Evolutionary conservation across 768 basidiomycete genomes (phyloP), one percentile per base, ranked within the genome.

Genomic region (Boletus rubropictus): DNA sequence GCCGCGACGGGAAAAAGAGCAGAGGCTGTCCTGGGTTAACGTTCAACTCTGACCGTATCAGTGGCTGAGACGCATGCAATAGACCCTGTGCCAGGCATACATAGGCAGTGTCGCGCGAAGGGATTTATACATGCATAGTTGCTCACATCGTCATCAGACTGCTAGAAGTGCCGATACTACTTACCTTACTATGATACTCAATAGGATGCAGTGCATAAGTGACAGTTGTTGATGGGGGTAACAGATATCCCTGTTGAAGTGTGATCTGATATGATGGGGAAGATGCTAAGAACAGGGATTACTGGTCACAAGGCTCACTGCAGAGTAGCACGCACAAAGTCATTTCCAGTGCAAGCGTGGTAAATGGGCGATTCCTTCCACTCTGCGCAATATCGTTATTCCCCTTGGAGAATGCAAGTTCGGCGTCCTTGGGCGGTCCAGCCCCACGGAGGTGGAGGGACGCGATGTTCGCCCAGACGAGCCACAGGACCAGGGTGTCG

Each of bases 171-270:
- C 14, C 3, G 17, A 7, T 3, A 3, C 12, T 9, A 6, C 32
- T 32, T 33, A n/a, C n/a, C 7, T 9, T 34, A n/a, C 12, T 22
- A 28, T 6, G n/a, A 24, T 20, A 28, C 9, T n/a, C 12, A n/a
- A 22, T 4, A 18, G 7, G 17, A 12, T 17, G 21, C 17, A 10
- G 44, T 21, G 17, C 12, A n/a, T 18, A n/a, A 24, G 21, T 22
- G 44, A n/a, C 45, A 22, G 44, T 9, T 7, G 9, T 29, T 48
- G 45, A 44, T n/a, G n/a, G n/a, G n/a, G n/a, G n/a, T n/a, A n/a
- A n/a, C n/a, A n/a, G n/a, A n/a, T 29, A 18, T 15, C 20, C 12
- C 33, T 25, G 24, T 25, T 12, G 8, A 15, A 5, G 29, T 31
- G 9, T 1, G 11, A 27, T 46, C 22, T 33, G 42, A 46, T 46